Conservation (phyloP, 441 rosid genomes). For the Hura crepitans region DNA sequence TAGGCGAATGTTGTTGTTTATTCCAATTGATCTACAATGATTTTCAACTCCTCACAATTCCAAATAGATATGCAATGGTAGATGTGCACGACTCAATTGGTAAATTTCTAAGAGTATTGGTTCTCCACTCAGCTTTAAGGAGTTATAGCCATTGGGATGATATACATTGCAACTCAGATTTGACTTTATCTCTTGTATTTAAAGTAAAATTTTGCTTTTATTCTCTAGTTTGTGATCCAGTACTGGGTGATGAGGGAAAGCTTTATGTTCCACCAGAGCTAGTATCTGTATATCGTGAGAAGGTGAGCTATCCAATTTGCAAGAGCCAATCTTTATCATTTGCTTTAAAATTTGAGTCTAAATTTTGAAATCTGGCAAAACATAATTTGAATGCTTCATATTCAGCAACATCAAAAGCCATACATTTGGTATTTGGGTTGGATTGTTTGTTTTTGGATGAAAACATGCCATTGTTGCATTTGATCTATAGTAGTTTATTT, state of each 20-base stretch:
- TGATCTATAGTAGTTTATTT: background rate
- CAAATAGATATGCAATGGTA: background rate
- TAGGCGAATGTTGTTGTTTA: background rate
- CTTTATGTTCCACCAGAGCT: slow-evolving; percentile 87
- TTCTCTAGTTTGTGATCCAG: slow-evolving; percentile 93
- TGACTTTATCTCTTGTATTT: no score
- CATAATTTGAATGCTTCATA: background rate
- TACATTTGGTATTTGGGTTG: slow-evolving; percentile 10
- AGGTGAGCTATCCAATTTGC: slow-evolving; percentile 42
- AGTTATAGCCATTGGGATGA: background rate
- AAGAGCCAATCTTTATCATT: slow-evolving; percentile 6
- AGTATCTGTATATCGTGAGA: slow-evolving; percentile 81
- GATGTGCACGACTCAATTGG: background rate
- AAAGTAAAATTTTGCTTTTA: slow-evolving; percentile 7
- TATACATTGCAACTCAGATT: no score
- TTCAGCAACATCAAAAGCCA: background rate
- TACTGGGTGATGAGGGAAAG: slow-evolving; percentile 98
- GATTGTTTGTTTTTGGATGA: background rate
- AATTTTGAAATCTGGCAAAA: background rate
- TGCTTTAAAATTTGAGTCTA: background rate
- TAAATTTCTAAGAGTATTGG: slow-evolving; percentile 9
- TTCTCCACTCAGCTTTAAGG: background rate
- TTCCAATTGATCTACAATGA: background rate
- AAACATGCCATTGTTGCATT: slow-evolving; percentile 11
- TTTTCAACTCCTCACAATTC: background rate